These are phyloP conservation scores for Nemania serpens DNA, from an alignment of 2,329 filamentous ascomycete species.

Conservation along the genomic window DNA sequence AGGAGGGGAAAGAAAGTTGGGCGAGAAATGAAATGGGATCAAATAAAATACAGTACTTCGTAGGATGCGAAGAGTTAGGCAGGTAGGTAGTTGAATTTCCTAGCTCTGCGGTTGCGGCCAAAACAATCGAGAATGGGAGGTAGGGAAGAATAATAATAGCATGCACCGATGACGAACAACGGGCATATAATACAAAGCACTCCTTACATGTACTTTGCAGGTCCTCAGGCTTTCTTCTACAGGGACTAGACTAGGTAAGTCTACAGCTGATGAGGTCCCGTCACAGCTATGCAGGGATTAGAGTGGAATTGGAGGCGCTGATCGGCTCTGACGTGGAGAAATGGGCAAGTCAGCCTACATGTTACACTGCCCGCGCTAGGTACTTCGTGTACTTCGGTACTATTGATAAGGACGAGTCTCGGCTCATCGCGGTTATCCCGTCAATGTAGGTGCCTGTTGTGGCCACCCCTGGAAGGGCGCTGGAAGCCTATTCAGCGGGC, in stretches of 20 bases:
- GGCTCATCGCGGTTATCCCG: conserved; percentile 5
- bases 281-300: background rate
- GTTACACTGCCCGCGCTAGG: background rate
- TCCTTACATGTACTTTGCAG: no score
- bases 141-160: conserved; percentile 16
- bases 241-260: no score
- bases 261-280: background rate
- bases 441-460: no score
- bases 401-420: conserved; percentile 6
- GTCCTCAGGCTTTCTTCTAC: no score
- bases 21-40: no score
- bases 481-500: background rate
- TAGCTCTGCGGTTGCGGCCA: conserved; percentile 3
- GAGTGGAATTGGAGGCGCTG: background rate
- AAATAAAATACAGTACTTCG: no score
- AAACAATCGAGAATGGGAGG: background rate
- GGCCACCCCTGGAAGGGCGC: background rate
- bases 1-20: background rate
- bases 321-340: conserved; percentile 15
- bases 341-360: background rate
- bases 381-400: no score
- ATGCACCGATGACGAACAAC: conserved; percentile 30
- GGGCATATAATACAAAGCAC: background rate
- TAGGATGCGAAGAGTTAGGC: no score
- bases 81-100: background rate